Conservation (phyloP, 1,284 basidiomycete species). For the Trichosporon sp. region DNA sequence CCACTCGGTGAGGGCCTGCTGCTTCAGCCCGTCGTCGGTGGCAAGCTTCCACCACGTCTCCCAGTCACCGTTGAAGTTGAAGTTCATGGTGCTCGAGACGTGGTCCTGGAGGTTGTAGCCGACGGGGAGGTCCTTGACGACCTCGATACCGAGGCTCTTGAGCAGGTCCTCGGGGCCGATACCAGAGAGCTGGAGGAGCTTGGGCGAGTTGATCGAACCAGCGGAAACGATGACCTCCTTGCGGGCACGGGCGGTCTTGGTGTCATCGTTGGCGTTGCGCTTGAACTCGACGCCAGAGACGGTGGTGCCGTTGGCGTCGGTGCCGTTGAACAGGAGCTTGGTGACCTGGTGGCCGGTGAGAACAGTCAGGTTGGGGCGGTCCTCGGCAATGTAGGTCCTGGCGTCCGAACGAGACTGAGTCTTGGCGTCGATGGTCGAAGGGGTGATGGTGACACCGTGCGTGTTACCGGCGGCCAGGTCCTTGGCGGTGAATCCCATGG, state of each 20-base stretch:
- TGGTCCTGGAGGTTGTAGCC: constrained; percentile 36
- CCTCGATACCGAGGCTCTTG: constrained; percentile 16
- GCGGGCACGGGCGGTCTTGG: constrained; percentile 9
- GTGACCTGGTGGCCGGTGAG: constrained; percentile 59
- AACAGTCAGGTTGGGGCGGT: constrained; percentile 62
- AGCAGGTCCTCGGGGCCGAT: constrained; percentile 16
- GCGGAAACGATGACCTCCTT: constrained; percentile 17
- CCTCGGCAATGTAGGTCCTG: constrained; percentile 61
- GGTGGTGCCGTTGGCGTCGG: constrained; percentile 49
- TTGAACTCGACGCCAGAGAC: constrained; percentile 59
- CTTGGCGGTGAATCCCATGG: constrained; percentile 54
- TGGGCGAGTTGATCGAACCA: constrained; percentile 15
- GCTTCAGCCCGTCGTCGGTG: constrained; percentile 26
- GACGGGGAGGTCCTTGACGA: constrained; percentile 22
- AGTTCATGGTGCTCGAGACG: constrained; percentile 36
- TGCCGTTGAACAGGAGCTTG: constrained; percentile 59
- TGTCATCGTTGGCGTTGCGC: constrained; percentile 34
- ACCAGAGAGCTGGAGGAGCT: constrained; percentile 22
- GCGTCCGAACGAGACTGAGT: constrained; percentile 66
- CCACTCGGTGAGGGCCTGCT: constrained; percentile 32
- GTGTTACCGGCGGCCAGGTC: constrained; percentile 23
- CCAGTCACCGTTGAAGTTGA: constrained; percentile 13
- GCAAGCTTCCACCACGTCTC: constrained; percentile 43
- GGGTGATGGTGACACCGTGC: constrained; percentile 53
- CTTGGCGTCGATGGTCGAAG: constrained; percentile 61